Conservation (phyloP, 1,284 basidiomycete genomes). For the Ceratobasidium sp. region DNA sequence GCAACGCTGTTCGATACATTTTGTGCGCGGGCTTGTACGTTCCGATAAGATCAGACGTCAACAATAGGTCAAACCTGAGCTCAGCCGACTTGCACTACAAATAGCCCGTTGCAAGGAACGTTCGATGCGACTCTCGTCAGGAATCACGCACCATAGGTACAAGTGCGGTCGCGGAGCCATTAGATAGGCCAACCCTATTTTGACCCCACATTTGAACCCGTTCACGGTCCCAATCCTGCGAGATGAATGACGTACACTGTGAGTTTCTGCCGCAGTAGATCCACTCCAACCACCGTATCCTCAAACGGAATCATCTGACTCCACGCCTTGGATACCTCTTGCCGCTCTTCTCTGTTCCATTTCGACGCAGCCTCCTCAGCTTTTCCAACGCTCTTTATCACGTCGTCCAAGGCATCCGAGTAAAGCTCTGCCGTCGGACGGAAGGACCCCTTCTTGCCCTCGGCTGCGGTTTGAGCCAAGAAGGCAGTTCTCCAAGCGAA, state of each 20-base stretch:
- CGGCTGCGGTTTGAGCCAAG: constrained; percentile 18
- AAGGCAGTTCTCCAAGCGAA: constrained; percentile 44
- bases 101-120: not conserved
- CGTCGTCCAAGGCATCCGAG: constrained; percentile 34
- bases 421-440: constrained; percentile 41
- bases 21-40: constrained; percentile 52
- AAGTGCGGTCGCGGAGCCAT: constrained; percentile 46
- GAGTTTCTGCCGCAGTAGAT: constrained; percentile 44
- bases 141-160: constrained; percentile 46
- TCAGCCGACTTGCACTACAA: constrained; percentile 48
- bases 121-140: too few relatives aligned
- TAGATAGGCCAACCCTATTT: constrained; percentile 46
- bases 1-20: constrained; percentile 50
- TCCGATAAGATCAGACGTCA: constrained; percentile 50
- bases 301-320: constrained; percentile 41
- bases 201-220: not conserved
- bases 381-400: constrained; percentile 35
- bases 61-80: constrained; percentile 49
- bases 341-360: constrained; percentile 29
- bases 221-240: not conserved
- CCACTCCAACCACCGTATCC: constrained; percentile 45
- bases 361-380: constrained; percentile 14
- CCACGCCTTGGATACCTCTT: constrained; percentile 30
- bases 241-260: constrained; percentile 33
- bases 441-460: constrained; percentile 29